A percentile compares a stretch with the other conserved stretches of the same genome.
These are phyloP conservation scores for Fusarium solani-melongenae DNA, from an alignment of 2,329 filamentous ascomycete species.

Conservation along the genomic window DNA sequence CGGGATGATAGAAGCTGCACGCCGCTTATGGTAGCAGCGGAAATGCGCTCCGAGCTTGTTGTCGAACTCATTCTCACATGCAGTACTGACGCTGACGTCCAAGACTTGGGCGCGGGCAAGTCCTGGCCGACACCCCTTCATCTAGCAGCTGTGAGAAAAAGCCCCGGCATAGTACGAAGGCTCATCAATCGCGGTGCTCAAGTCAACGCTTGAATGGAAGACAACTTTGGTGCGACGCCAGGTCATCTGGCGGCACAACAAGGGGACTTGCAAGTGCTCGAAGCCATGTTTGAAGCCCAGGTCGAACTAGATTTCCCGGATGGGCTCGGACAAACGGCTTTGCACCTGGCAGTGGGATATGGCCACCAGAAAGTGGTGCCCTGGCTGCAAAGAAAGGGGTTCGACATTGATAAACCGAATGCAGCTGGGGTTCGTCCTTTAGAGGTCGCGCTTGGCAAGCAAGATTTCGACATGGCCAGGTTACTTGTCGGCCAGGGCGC, in stretches of 20 bases:
- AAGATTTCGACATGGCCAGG: background rate
- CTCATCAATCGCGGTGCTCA: background rate
- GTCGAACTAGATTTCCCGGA: background rate
- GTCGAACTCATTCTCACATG: background rate
- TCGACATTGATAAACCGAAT: background rate
- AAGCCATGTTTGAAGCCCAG: background rate
- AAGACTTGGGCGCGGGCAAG: background rate
- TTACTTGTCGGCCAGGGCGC: background rate
- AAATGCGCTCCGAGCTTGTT: background rate
- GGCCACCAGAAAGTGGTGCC: background rate
- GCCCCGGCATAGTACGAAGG: background rate
- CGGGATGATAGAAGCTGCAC: no score
- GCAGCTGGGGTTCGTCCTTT: background rate
- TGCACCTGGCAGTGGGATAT: background rate
- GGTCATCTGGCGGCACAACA: background rate
- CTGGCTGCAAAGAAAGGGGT: background rate
- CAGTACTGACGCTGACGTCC: background rate
- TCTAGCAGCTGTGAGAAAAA: background rate
- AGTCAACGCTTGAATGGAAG: background rate
- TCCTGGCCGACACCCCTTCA: background rate
- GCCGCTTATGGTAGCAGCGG: background rate
- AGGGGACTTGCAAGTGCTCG: background rate
- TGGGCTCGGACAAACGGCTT: background rate
- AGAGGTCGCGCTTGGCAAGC: background rate
- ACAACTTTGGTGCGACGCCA: background rate